Conservation (phyloP, 2,329 filamentous ascomycete species). For the Diaporthe capsici region DNA sequence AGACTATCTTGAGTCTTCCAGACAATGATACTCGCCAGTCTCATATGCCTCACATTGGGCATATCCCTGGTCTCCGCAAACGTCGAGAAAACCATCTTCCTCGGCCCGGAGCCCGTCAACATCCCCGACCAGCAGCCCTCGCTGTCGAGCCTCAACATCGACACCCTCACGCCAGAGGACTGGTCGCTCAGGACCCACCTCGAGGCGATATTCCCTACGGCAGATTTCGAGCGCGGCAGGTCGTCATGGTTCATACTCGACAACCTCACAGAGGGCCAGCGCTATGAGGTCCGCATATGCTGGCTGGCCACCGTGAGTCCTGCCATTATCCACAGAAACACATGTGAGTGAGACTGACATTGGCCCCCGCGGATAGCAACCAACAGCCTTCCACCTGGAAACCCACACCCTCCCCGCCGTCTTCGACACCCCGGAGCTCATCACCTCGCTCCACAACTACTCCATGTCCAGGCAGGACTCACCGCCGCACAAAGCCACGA, state of each 20-base stretch:
- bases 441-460: conserved; percentile 75
- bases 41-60: conserved; percentile 42
- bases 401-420: conserved; percentile 74
- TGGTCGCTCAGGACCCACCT: conserved; percentile 74
- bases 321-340: not conserved
- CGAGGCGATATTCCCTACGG: conserved; percentile 76
- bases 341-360: not conserved
- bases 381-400: conserved; percentile 81
- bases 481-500: not conserved
- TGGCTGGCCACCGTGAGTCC: conserved; percentile 89
- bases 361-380: conserved; percentile 73
- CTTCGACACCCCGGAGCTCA: conserved; percentile 72
- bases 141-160: conserved; percentile 73
- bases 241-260: conserved; percentile 86
- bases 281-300: conserved; percentile 93
- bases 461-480: conserved; percentile 63
- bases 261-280: conserved; percentile 75
- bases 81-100: conserved; percentile 92
- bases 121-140: conserved; percentile 69
- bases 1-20: conserved; percentile 10
- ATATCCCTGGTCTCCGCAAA: conserved; percentile 69
- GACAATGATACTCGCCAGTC: not conserved
- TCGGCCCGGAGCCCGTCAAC: conserved; percentile 73
- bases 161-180: conserved; percentile 71
- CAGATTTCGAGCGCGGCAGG: conserved; percentile 65